A percentile compares a stretch with the other conserved stretches of the same genome.
These are phyloP conservation scores for Thelonectria rubi DNA, from an alignment of 2,329 filamentous ascomycete species.

Conservation along the genomic window DNA sequence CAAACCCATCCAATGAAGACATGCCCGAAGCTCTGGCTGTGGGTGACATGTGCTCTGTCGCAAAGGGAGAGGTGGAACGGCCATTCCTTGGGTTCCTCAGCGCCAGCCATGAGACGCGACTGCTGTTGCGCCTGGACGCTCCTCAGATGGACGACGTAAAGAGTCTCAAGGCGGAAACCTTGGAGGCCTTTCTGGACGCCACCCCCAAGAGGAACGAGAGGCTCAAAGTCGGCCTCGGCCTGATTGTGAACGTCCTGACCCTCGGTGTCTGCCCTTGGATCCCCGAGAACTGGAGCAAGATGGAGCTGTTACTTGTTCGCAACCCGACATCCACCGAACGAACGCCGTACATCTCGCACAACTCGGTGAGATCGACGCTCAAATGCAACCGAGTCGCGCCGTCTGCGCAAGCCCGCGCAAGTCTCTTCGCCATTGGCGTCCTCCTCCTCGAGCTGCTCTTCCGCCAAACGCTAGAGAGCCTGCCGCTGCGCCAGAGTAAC, in stretches of 20 bases:
- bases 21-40: too few species aligned
- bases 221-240: background rate
- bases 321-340: background rate
- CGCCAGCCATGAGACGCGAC: too few species aligned
- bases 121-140: too few species aligned
- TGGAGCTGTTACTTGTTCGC: background rate
- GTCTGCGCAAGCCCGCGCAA: background rate
- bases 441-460: slow-evolving; percentile 4
- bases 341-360: background rate
- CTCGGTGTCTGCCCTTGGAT: background rate
- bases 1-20: too few species aligned
- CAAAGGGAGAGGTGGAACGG: too few species aligned
- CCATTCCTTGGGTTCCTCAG: too few species aligned
- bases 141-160: too few species aligned
- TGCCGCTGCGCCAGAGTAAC: background rate
- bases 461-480: background rate
- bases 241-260: background rate
- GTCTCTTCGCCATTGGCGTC: background rate
- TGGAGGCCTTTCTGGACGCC: background rate
- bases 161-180: background rate
- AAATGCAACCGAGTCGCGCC: background rate
- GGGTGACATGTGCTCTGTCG: too few species aligned
- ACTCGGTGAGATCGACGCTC: background rate
- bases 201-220: background rate
- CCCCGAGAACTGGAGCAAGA: background rate